These are phyloP conservation scores for Penicillium alfredii DNA, from an alignment of 495 filamentous ascomycete genomes.

Conservation along the genomic window DNA sequence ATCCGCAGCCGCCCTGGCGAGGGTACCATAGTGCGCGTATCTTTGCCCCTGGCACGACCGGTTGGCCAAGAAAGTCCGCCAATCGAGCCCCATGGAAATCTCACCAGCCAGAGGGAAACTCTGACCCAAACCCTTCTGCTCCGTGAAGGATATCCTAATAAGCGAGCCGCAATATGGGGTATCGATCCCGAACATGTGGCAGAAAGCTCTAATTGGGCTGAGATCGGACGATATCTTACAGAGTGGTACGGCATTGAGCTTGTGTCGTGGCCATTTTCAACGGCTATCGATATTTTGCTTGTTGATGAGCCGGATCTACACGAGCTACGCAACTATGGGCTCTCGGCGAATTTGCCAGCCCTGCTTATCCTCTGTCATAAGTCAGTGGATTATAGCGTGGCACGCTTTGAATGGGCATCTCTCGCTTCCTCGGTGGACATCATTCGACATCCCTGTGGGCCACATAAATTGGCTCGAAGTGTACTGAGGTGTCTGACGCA, in stretches of 20 bases:
- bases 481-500: conserved; percentile 32
- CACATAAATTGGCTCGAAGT: conserved; percentile 58
- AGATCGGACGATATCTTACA: conserved; percentile 29
- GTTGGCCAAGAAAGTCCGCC: conserved; percentile 25
- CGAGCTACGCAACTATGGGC: conserved; percentile 9
- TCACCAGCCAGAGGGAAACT: conserved; percentile 18
- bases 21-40: conserved; percentile 48
- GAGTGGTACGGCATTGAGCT: conserved; percentile 44
- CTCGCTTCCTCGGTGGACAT: conserved; percentile 36
- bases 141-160: conserved; percentile 22
- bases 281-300: conserved; percentile 34
- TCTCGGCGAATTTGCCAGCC: conserved; percentile 20
- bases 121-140: conserved; percentile 22
- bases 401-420: conserved; percentile 26
- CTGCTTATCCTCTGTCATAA: conserved; percentile 36
- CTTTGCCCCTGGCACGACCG: conserved; percentile 37
- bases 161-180: conserved; percentile 24
- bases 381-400: conserved; percentile 26
- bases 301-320: conserved; percentile 34
- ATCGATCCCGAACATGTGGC: conserved; percentile 14
- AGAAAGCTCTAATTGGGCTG: conserved; percentile 14
- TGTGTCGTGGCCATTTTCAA: conserved; percentile 28
- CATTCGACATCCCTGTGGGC: conserved; percentile 52
- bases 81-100: conserved; percentile 10
- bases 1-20: conserved; percentile 44